phyloP scores from a whole-genome alignment of 495 filamentous ascomycete genomes.

The Penicillium ochrochloron region DNA sequence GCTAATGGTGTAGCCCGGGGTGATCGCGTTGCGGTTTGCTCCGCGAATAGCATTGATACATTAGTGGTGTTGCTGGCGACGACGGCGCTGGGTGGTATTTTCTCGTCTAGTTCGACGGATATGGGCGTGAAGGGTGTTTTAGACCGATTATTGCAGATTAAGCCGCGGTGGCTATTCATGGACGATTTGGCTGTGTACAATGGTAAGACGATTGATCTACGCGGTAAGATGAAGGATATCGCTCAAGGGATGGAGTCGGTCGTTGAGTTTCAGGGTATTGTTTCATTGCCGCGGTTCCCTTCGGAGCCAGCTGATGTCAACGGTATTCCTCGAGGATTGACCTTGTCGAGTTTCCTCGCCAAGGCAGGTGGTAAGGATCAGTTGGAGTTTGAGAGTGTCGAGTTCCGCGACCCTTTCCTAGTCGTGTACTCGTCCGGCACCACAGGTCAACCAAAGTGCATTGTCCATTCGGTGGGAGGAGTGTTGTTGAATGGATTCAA shows the following conservation, averaged over 20 bases:
- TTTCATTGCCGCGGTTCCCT: slow-evolving; percentile 68
- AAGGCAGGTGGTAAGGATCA: slow-evolving; percentile 41
- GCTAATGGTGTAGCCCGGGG: slow-evolving; percentile 66
- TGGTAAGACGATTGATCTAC: slow-evolving; percentile 71
- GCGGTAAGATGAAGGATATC: slow-evolving; percentile 71
- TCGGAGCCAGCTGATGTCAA: slow-evolving; percentile 60
- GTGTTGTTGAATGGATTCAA: slow-evolving; percentile 50
- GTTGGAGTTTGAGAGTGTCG: slow-evolving; percentile 61
- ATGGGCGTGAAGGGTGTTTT: slow-evolving; percentile 79
- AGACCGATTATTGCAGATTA: slow-evolving; percentile 72
- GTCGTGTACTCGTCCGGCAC: slow-evolving; percentile 79
- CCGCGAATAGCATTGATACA: slow-evolving; percentile 74
- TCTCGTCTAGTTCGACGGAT: slow-evolving; percentile 75
- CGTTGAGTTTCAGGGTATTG: slow-evolving; percentile 62
- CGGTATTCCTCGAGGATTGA: slow-evolving; percentile 56
- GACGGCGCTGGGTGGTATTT: slow-evolving; percentile 69
- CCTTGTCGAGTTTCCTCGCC: slow-evolving; percentile 56
- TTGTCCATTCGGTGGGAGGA: slow-evolving; percentile 60
- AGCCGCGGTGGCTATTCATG: slow-evolving; percentile 74
- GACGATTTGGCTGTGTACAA: slow-evolving; percentile 82
- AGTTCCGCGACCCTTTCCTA: slow-evolving; percentile 63
- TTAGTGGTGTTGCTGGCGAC: slow-evolving; percentile 67
- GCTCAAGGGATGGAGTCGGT: slow-evolving; percentile 62
- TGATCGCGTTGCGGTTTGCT: slow-evolving; percentile 73
- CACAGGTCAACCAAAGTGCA: slow-evolving; percentile 81